Evolutionary conservation across 2,329 filamentous ascomycete genomes (phyloP), one percentile per base, ranked within the genome.

Genomic region (Colletotrichum ledebouriae): DNA sequence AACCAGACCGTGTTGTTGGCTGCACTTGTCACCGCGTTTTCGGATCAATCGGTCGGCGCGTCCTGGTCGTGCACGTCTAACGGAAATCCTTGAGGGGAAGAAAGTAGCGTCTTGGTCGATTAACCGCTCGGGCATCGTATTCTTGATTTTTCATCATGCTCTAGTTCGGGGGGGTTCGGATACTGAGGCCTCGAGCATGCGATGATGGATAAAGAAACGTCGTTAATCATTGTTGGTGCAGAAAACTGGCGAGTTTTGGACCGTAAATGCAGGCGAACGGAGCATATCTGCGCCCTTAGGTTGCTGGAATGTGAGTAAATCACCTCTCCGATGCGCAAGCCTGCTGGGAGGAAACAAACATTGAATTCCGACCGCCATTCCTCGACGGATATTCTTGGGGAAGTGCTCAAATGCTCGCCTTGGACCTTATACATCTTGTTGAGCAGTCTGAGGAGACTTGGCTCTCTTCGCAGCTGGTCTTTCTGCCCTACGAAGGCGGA

Each of bases 181-280:
- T 29, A 11, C 57, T 22, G 12, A 29, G 10, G 25, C 17, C 1
- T 15, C 9, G 39, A 41, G 20, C 39, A 46, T 57, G 37, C 9
- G 11, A 22, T 11, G 37, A 10, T 47, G 39, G 41, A 59, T 50
- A 15, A 64, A 44, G 12, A 52, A 61, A 53, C 11, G 20, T 15
- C 11, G 10, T 44, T 12, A 25, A 29, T 9, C 20, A 15, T 47
- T 50, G 59, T 58, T n/a, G 52, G 52, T 53, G 37, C 39, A 59
- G 64, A 29, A 20, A 59, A 39, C 37, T 57, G 53, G 58, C 59
- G 52, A 63, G 39, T 52, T 44, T 52, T 59, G 20, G 41, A 29
- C 34, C 10, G 44, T 52, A 44, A 34, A 33, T 57, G 63, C 37
- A 57, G 50, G 63, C 4, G 52, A 34, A 57, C 44, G 25, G 58